Base-by-base conservation (phyloP, 1,284 basidiomycete genomes). In the Leccinum fallax region DNA sequence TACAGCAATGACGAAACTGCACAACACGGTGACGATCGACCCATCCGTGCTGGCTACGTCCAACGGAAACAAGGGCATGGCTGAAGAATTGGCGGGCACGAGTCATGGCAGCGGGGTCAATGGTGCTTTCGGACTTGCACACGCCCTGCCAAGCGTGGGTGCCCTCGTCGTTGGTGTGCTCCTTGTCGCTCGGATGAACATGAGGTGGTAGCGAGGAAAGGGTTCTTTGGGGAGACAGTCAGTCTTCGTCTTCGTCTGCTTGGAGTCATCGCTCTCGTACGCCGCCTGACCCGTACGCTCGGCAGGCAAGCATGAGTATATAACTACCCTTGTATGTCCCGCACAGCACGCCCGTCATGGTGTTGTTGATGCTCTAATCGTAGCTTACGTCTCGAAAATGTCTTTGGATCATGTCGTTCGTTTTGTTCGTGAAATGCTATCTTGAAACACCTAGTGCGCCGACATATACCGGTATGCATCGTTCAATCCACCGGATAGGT, bases 21-120 rank as follows among this genome's bases (percentile, higher is more conserved):
- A 66, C 59, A 64, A 79, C 76, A 79, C 75, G 3, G 59, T 69
- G 5, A 72, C 67, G 7, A 66, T 77, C 49, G 64, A 71, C 63
- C 60, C 65, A 30, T 61, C 66, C 48, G 48, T 26, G 24, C 48
- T 51, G 48, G 71, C 73, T 32, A 75, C 71, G 6, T 75, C 75
- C 55, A 78, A 78, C 48, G 77, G 76, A 34, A 67, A 76, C 58
- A 67, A 65, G 66, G 69, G 59, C 11, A 34, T 59, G 2, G 55
- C 52, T 16, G 64, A 66, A 21, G 6, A 55, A 4, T 49, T 63
- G 30, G 61, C 55, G 2, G 55, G 60, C 28, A 64, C 59, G 9
- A 66, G 60, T 28, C 53, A 61, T 56, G 55, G 60, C 8, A 43
- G 30, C 15, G 40, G 49, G 4, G 28, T 48, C n/a, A 57, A 36